phyloP scores from a whole-genome alignment of 306 rosid species.

The Phaseolus lunatus region DNA sequence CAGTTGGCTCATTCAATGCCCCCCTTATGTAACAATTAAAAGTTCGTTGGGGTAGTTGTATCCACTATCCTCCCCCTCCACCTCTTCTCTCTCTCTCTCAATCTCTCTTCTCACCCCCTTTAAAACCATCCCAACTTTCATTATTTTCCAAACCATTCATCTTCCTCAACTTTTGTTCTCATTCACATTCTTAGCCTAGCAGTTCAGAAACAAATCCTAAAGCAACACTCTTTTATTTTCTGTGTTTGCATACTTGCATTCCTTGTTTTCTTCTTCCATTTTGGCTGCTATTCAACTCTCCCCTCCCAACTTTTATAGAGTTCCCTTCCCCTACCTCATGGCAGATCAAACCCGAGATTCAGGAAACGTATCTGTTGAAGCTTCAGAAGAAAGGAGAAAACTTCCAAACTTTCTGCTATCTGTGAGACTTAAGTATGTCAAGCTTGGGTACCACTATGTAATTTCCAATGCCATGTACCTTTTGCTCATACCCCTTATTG shows the following conservation, averaged over 20 bases:
- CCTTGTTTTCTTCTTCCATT: background rate
- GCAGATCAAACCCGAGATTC: constrained; percentile 23
- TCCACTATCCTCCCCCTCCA: constrained; percentile 52
- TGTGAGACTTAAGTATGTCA: constrained; percentile 78
- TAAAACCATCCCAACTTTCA: constrained; percentile 43
- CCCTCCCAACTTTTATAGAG: background rate
- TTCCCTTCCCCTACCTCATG: constrained; percentile 24
- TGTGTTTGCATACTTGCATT: background rate
- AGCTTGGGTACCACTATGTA: constrained; percentile 87
- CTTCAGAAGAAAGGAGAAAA: constrained; percentile 15
- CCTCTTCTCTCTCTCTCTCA: background rate
- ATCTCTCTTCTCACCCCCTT: constrained; percentile 37
- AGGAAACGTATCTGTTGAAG: constrained; percentile 41
- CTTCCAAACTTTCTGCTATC: constrained; percentile 83
- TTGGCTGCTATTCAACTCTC: background rate
- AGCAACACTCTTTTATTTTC: background rate
- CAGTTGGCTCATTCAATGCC: constrained; percentile 54
- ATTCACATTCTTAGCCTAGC: constrained; percentile 2
- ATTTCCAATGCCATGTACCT: constrained; percentile 90
- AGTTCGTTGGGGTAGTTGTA: constrained; percentile 99
- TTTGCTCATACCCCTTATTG: constrained; percentile 62
- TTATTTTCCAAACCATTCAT: constrained; percentile 33
- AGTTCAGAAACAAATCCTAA: background rate
- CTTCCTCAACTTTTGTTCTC: constrained; percentile 10
- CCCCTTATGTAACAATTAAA: constrained; percentile 58